phyloP scores from a whole-genome alignment of 805 yeast species.

The Saturnispora hagleri region DNA sequence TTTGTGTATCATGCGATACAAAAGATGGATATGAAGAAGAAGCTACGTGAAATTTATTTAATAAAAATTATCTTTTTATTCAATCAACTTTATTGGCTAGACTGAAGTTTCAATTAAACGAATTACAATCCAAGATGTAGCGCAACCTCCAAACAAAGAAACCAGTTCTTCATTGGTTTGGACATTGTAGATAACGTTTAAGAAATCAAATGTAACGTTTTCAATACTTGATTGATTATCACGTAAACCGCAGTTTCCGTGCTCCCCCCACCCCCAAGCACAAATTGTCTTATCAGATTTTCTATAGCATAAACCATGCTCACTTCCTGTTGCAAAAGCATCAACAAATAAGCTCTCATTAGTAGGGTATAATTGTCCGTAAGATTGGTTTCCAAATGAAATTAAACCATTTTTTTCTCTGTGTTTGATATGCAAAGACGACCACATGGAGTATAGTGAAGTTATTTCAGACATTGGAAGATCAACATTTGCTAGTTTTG shows the following conservation, averaged over 20 bases:
- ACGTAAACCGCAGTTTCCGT: slow-evolving; percentile 78
- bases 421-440: slow-evolving; percentile 50
- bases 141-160: slow-evolving; percentile 51
- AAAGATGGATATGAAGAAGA: slow-evolving; percentile 77
- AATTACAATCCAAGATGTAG: slow-evolving; percentile 49
- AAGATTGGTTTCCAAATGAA: slow-evolving; percentile 69
- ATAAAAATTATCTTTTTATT: background rate
- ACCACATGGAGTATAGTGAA: slow-evolving; percentile 59
- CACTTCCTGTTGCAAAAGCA: slow-evolving; percentile 57
- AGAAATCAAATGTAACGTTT: slow-evolving; percentile 30
- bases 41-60: slow-evolving; percentile 49
- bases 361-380: slow-evolving; percentile 46
- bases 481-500: background rate
- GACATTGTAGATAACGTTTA: slow-evolving; percentile 27
- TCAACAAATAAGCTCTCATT: background rate
- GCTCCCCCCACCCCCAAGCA: slow-evolving; percentile 99
- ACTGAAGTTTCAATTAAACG: background rate
- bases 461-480: slow-evolving; percentile 1
- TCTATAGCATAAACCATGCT: slow-evolving; percentile 56
- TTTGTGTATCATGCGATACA: slow-evolving; percentile 31
- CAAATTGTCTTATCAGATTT: slow-evolving; percentile 30
- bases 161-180: slow-evolving; percentile 18
- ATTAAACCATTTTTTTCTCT: slow-evolving; percentile 16
- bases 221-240: slow-evolving; percentile 11
- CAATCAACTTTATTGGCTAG: background rate